These are phyloP conservation scores for Leucocoprinus sp. DNA, from an alignment of 768 basidiomycete genomes.

Conservation along the genomic window DNA sequence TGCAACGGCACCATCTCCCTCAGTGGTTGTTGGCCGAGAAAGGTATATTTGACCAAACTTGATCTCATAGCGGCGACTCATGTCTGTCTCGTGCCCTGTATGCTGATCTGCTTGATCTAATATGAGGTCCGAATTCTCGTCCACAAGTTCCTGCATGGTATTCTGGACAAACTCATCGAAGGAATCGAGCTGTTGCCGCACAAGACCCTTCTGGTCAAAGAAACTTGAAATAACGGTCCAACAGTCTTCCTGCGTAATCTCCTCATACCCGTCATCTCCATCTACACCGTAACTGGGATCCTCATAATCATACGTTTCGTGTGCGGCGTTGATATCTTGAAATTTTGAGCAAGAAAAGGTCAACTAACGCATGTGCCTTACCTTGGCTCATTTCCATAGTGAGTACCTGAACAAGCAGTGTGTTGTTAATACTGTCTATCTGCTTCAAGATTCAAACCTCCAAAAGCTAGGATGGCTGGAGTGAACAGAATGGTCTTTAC, in stretches of 20 bases:
- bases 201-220: slow-evolving; percentile 96
- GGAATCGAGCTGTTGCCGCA: slow-evolving; percentile 94
- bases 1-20: slow-evolving; percentile 89
- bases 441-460: background rate
- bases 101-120: slow-evolving; percentile 96
- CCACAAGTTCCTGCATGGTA: slow-evolving; percentile 98
- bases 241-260: slow-evolving; percentile 88
- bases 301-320: slow-evolving; percentile 53
- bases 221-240: slow-evolving; percentile 96
- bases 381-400: slow-evolving; percentile 42
- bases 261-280: slow-evolving; percentile 57
- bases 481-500: background rate
- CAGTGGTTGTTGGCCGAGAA: slow-evolving; percentile 88
- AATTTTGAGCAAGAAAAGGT: slow-evolving; percentile 23
- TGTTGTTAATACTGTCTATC: background rate
- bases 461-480: background rate
- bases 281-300: slow-evolving; percentile 49
- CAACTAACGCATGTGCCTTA: slow-evolving; percentile 24
- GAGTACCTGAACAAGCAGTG: background rate
- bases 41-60: slow-evolving; percentile 98
- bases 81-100: slow-evolving; percentile 72
- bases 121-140: slow-evolving; percentile 92
- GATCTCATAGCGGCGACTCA: slow-evolving; percentile 92
- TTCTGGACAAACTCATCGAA: slow-evolving; percentile 99
- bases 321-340: slow-evolving; percentile 39